Evolutionary conservation across 2,329 filamentous ascomycete genomes (phyloP).

Genomic region (Pyrenophora seminiperda): DNA sequence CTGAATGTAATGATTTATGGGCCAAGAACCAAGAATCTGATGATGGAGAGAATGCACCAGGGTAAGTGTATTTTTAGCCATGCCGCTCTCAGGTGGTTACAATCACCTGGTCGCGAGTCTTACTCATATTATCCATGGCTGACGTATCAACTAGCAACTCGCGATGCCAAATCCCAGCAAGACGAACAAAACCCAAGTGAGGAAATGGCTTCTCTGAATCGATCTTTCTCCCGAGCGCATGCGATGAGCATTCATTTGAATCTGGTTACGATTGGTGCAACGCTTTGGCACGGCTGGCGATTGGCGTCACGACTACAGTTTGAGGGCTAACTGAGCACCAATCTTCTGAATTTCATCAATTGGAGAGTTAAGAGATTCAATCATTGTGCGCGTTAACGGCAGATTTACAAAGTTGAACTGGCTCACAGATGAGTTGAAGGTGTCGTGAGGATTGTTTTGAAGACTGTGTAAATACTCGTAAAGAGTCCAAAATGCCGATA

Average conservation of each 20-base stretch:
- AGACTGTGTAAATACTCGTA: too few relatives aligned
- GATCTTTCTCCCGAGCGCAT: constrained; percentile 45
- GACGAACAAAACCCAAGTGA: constrained; percentile 7
- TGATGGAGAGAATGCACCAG: constrained; percentile 44
- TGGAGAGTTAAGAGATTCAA: too few relatives aligned
- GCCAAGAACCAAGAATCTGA: constrained; percentile 41
- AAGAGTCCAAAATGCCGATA: too few relatives aligned
- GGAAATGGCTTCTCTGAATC: constrained; percentile 36
- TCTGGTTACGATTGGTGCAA: constrained; percentile 44
- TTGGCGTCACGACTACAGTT: constrained; percentile 5
- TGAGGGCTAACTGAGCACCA: neutral
- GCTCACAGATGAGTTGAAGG: too few relatives aligned
- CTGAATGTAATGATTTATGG: constrained; percentile 48
- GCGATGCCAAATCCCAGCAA: constrained; percentile 13
- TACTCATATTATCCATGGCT: neutral
- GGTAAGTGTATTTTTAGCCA: constrained; percentile 21
- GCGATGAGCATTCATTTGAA: constrained; percentile 54
- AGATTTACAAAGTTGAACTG: too few relatives aligned
- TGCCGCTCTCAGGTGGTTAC: neutral
- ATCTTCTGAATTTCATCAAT: too few relatives aligned
- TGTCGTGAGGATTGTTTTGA: too few relatives aligned
- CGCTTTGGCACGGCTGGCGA: constrained; percentile 30
- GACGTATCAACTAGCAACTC: constrained; percentile 19
- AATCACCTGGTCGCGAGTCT: neutral
- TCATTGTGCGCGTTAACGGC: too few relatives aligned